phyloP scores from a whole-genome alignment of 345 rosid species.

The Eucalyptus microcorys region DNA sequence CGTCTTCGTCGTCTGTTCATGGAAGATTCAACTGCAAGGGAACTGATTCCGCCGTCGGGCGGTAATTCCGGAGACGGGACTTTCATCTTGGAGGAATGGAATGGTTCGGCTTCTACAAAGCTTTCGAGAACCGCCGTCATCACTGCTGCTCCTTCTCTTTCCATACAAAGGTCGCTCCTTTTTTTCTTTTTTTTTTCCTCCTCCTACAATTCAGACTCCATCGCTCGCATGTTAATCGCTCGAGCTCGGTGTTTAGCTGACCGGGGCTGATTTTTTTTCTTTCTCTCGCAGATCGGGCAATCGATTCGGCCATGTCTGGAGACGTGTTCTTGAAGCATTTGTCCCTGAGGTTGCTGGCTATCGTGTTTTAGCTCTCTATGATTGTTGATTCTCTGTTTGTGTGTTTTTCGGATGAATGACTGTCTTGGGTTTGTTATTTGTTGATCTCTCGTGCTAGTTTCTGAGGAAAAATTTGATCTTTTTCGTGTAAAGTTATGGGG shows the following conservation, averaged over 20 bases:
- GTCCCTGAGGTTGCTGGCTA: conserved; percentile 64
- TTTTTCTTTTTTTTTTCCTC: too few species aligned
- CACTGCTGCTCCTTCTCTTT: conserved; percentile 44
- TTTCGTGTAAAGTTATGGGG: neutral
- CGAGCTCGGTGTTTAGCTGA: neutral
- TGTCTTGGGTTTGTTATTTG: neutral
- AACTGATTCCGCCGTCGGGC: neutral
- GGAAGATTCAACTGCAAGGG: neutral
- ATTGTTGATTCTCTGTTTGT: neutral
- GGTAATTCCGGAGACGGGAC: neutral
- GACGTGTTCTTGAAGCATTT: conserved; percentile 78
- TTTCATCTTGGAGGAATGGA: conserved; percentile 56
- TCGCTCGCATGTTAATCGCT: neutral
- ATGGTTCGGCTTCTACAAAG: conserved; percentile 69
- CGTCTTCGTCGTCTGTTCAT: neutral
- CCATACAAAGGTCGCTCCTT: conserved; percentile 36
- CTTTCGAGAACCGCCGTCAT: conserved; percentile 58
- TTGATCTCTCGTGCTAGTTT: neutral
- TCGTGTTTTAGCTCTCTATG: neutral
- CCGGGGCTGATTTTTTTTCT: neutral
- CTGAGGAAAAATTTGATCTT: neutral
- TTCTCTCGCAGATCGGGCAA: conserved; percentile 31
- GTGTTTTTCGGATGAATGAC: neutral
- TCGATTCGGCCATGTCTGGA: conserved; percentile 66
- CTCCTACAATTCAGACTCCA: neutral